Percentiles rank a stretch among this genome's conserved stretches.
phyloP scores from a whole-genome alignment of 2,329 filamentous ascomycete species.

The Colletotrichum spaethianum region DNA sequence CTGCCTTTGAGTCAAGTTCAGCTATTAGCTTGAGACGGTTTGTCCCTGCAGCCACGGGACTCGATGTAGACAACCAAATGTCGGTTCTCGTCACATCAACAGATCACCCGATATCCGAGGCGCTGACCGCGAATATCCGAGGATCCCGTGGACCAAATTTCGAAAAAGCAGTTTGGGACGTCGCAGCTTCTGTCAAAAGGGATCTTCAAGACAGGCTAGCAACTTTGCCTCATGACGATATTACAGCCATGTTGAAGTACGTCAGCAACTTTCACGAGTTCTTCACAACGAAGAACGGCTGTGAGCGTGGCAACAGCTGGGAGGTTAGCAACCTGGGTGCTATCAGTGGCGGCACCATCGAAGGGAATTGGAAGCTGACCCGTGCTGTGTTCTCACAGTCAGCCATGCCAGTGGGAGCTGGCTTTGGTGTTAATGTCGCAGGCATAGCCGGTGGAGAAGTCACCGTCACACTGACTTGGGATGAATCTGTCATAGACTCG shows the following conservation, averaged over 20 bases:
- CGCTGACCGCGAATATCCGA: conserved; percentile 47
- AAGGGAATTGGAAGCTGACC: conserved; percentile 53
- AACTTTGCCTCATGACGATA: conserved; percentile 59
- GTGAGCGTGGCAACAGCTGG: conserved; percentile 60
- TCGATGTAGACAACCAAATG: conserved; percentile 51
- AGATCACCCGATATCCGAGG: conserved; percentile 48
- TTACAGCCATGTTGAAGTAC: conserved; percentile 57
- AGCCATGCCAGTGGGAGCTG: conserved; percentile 58
- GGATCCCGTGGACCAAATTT: conserved; percentile 39
- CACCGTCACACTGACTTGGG: conserved; percentile 62
- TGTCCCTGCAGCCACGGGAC: conserved; percentile 44
- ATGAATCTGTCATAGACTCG: conserved; percentile 59
- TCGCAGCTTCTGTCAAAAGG: conserved; percentile 53
- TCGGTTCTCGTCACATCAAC: conserved; percentile 58
- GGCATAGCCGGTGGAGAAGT: conserved; percentile 60
- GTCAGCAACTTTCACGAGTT: conserved; percentile 60
- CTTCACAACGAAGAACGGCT: conserved; percentile 59
- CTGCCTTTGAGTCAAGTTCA: conserved; percentile 55
- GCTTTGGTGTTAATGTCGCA: conserved; percentile 61
- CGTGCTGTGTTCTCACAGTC: conserved; percentile 67
- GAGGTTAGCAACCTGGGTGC: conserved; percentile 68
- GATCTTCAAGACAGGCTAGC: conserved; percentile 52
- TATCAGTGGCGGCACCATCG: conserved; percentile 45
- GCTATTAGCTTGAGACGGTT: conserved; percentile 62
- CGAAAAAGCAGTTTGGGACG: conserved; percentile 58